Base-by-base conservation (phyloP, 1,139 yeast species). In the Lodderomyces metapsilosis region DNA sequence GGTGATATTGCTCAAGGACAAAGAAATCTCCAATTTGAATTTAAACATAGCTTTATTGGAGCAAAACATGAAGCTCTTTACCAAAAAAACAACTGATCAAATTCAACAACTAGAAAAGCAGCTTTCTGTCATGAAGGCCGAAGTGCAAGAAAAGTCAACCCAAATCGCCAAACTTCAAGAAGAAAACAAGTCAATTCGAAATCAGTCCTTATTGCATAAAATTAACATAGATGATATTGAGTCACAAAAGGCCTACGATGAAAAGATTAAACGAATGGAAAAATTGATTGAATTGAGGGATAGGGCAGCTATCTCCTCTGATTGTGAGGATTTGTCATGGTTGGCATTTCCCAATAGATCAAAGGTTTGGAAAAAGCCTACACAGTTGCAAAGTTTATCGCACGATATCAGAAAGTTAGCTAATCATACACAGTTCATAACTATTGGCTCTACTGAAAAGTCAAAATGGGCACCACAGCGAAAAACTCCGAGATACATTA, bases 31-130 rank as follows among this genome's bases (percentile, higher is more conserved):
- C n/a, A 71, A 61, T 24, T 53, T 66, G 12, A 65, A 67, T 28
- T 62, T 75, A 45, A 76, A 73, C 44, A 58, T 76, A 8, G 64
- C 65, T 8, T 55, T 72, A 11, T 53, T 74, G 34, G 74, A 71
- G 46, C 64, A 66, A 17, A 74, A 70, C 51, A 62, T 78, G 58
- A 55, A 58, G 10, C 64, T 61, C 4, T 34, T 50, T 18, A 66
- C 64, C 34, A 57, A 51, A n/a, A 58, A 53, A 24, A 57, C 65
- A 24, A 37, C 43, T 43, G 57, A 20, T 50, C 58, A 21, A 39
- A 18, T 38, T 5, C 12, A 22, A 2, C 18, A 52, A 6, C 43
- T 72, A 20, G 53, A 56, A 13, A 13, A 42, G 2, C 58, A 60
- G 32, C 46, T 71, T n/a, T 44, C 49, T 0, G 41, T 41, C 1